phyloP scores from a whole-genome alignment of 148 eudicot genomes.

The Arbutus unedo region DNA sequence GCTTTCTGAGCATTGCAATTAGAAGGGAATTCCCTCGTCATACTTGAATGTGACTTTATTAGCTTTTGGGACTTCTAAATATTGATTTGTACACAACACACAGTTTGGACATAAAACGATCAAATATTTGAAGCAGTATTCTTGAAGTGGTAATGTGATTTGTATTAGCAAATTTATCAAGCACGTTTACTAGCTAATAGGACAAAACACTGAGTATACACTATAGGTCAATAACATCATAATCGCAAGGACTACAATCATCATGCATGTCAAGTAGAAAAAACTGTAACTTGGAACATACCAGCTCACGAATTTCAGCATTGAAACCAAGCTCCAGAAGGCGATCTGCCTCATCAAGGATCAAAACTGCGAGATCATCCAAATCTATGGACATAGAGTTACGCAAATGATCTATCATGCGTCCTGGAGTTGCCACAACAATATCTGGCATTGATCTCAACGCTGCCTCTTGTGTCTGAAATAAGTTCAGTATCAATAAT shows the following conservation, averaged over 20 bases:
- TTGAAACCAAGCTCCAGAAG: slow-evolving; percentile 93
- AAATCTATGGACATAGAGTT: slow-evolving; percentile 94
- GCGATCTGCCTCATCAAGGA: slow-evolving; percentile 96
- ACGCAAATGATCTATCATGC: slow-evolving; percentile 94
- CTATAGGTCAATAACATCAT: neutral
- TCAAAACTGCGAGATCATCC: slow-evolving; percentile 92
- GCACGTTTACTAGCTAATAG: neutral
- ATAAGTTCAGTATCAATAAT: slow-evolving; percentile 13
- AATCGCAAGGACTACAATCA: neutral
- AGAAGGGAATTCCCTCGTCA: neutral
- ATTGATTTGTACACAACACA: neutral
- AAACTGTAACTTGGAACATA: slow-evolving; percentile 17
- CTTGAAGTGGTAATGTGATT: neutral
- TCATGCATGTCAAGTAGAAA: neutral
- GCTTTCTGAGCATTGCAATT: neutral
- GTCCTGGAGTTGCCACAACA: slow-evolving; percentile 97
- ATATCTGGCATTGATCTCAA: slow-evolving; percentile 90
- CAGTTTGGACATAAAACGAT: neutral
- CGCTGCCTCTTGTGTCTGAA: slow-evolving; percentile 78
- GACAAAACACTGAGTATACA: neutral
- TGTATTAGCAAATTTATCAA: neutral
- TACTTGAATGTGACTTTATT: neutral
- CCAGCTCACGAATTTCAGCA: slow-evolving; percentile 86
- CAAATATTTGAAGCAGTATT: neutral
- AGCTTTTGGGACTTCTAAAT: neutral